phyloP scores from a whole-genome alignment of 2,329 filamentous ascomycete species.

The Dendrostoma leiphaemia region DNA sequence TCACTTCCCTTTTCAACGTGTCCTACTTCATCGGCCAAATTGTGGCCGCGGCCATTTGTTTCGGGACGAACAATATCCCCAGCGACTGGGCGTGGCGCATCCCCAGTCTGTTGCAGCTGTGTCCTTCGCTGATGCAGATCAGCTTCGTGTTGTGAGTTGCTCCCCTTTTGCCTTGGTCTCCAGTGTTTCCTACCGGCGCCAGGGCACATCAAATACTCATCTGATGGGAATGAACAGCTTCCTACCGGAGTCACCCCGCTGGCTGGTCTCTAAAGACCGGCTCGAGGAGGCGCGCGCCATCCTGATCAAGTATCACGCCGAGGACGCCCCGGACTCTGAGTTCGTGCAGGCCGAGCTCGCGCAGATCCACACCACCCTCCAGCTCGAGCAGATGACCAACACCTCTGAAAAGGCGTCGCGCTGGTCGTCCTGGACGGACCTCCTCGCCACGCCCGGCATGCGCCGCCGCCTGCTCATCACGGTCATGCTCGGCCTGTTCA shows the following conservation, averaged over 20 bases:
- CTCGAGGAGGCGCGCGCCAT: slow-evolving; percentile 30
- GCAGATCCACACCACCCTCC: slow-evolving; percentile 58
- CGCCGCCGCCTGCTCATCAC: slow-evolving; percentile 48
- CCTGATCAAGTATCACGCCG: slow-evolving; percentile 46
- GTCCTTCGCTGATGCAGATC: slow-evolving; percentile 37
- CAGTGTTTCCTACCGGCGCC: too few species aligned
- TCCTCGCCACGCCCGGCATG: slow-evolving; percentile 49
- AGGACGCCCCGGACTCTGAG: slow-evolving; percentile 47
- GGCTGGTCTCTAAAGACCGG: slow-evolving; percentile 30
- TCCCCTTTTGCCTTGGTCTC: too few species aligned
- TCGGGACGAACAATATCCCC: slow-evolving; percentile 40
- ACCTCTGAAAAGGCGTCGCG: too few species aligned
- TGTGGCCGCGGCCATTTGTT: slow-evolving; percentile 45
- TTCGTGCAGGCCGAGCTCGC: slow-evolving; percentile 59
- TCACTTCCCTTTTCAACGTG: slow-evolving; percentile 59
- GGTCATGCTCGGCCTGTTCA: slow-evolving; percentile 49
- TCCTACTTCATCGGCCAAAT: slow-evolving; percentile 56
- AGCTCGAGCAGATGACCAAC: slow-evolving; percentile 38
- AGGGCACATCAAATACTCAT: too few species aligned
- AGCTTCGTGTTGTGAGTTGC: slow-evolving; percentile 35
- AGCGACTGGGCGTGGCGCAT: slow-evolving; percentile 34
- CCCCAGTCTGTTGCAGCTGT: slow-evolving; percentile 44
- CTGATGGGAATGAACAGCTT: too few species aligned
- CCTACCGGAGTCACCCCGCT: slow-evolving; percentile 33
- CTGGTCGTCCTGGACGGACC: slow-evolving; percentile 46